Evolutionary conservation across 2,329 filamentous ascomycete species (phyloP), one percentile per base, ranked within the genome.

Genomic region (Aspergillus candidus): DNA sequence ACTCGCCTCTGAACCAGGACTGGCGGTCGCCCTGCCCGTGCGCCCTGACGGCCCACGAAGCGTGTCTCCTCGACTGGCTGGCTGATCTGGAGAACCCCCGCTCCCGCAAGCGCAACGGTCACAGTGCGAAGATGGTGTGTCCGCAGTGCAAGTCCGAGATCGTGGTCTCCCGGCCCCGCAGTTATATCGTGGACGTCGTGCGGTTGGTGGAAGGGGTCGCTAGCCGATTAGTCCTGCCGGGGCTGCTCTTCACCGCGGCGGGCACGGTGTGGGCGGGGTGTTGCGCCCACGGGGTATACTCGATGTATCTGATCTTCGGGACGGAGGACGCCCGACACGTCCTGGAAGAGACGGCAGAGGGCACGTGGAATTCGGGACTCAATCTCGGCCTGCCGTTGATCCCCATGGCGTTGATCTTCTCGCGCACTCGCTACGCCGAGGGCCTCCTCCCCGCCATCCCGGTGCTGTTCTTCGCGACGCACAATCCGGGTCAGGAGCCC

Each of bases 1-100:
- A 84, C 45, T 66, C 64, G 15, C 76, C 77, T 7, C 72, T 74
- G 11, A 77, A 77, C 18, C 74, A 75, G 2, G 74, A 76, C 54
- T 98, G 93, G 91, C 82, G 88, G 35, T 86, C 85, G 43, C 90
- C 93, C 2, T 98, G 93, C 63, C 85, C 84, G 0, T 98, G 93
- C 68, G 89, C 87, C 11, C 75, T 98, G 32, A 86, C 87, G 44
- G 93, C 90, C 1, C 93, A 98, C 63, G 89, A 97, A 64, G 79
- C 82, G 48, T 95, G 90, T 63, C 76, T 97, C 53, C 75, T 97
- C 32, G 85, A 88, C 58, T 98, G 90, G 90, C 84, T 97, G 13
- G 84, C 87, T n/a, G 88, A 95, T 61, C 80, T 88, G 60, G 89
- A 96, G 68, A 73, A 77, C 15, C 78, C 78, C 2, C 75, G 71